These are phyloP conservation scores for Gentiana dahurica DNA, from an alignment of 257 asterid species.

Conservation along the genomic window DNA sequence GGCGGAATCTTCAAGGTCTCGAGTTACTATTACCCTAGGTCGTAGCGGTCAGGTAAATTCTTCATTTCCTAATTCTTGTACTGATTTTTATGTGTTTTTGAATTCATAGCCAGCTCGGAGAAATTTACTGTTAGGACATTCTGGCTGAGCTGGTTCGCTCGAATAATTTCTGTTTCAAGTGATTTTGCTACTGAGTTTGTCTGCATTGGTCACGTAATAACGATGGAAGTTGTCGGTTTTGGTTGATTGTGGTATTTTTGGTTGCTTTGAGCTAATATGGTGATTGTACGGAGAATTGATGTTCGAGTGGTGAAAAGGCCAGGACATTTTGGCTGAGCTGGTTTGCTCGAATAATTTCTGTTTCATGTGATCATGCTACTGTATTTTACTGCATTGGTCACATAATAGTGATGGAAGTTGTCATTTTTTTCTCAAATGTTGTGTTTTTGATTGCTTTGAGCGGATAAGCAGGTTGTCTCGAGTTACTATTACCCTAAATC, in stretches of 20 bases:
- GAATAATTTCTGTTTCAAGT: not conserved
- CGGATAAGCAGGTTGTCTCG: too few relatives aligned
- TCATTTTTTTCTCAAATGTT: too few relatives aligned
- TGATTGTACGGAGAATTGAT: not conserved
- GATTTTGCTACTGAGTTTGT: not conserved
- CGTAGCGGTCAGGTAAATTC: slow-evolving; percentile 58
- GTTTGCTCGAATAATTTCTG: too few relatives aligned
- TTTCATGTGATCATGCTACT: too few relatives aligned
- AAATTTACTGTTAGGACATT: slow-evolving; percentile 5
- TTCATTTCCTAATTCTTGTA: not conserved
- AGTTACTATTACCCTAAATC: too few relatives aligned
- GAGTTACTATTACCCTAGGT: slow-evolving; percentile 82
- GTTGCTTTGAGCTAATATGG: not conserved
- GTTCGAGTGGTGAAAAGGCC: slow-evolving; percentile 66
- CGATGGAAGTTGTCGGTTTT: not conserved
- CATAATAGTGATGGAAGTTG: too few relatives aligned
- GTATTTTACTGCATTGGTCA: too few relatives aligned
- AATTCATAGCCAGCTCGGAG: too few relatives aligned
- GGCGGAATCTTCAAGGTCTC: slow-evolving; percentile 70
- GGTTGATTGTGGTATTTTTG: not conserved
- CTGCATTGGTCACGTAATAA: not conserved
- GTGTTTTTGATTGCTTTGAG: too few relatives aligned
- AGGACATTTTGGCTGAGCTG: slow-evolving; percentile 8
- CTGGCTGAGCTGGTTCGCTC: too few relatives aligned
- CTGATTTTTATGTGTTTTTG: not conserved